Base-by-base conservation (phyloP, 2,329 filamentous ascomycete genomes). In the Neofusicoccum sp. region DNA sequence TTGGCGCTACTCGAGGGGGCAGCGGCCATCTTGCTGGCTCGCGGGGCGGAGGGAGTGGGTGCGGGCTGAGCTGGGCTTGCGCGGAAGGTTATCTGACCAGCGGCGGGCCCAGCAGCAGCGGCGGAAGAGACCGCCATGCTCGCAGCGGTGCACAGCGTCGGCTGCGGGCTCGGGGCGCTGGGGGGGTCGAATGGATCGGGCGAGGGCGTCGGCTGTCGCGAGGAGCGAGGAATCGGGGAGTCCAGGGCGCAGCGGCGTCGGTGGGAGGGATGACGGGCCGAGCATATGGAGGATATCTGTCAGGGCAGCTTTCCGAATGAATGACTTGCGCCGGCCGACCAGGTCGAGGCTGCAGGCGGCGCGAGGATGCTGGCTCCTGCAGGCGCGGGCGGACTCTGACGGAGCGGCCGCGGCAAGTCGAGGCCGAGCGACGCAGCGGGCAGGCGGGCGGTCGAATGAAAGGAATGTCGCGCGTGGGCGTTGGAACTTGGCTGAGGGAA, bases 91-190 rank as follows among this genome's bases (percentile, higher is more conserved):
- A 60, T 60, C 43, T 61, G 59, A 41, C 49, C 72, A 61, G 71
- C 68, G 64, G 68, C 63, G 33, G 70, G 68, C 41, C 71, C 73
- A 59, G 67, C 67, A 62, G 71, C 65, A 60, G 71, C 73, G 54
- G 66, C 68, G 61, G 71, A 67, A 63, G 71, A 69, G 67, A 75
- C 73, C 68, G 69, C 72, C 73, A 76, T 75, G 59, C 20, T 64
- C 49, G 47, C 51, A 61, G 49, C 59, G 49, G 59, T 56, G 34
- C 30, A 33, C 49, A 41, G 49, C 43, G 14, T 45, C 20, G 49
- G 38, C n/a, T 48, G 51, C 40, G 31, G 38, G 11, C 49, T 48
- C 38, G 38, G 20, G 8, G 38, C n/a, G 33, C 20, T 14, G 6
- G 14, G 9, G 57, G 14, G 58, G 40, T 56, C 41, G 59, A 34